Base-by-base conservation (phyloP, 257 asterid genomes). In the Solanum lycopersicoides region DNA sequence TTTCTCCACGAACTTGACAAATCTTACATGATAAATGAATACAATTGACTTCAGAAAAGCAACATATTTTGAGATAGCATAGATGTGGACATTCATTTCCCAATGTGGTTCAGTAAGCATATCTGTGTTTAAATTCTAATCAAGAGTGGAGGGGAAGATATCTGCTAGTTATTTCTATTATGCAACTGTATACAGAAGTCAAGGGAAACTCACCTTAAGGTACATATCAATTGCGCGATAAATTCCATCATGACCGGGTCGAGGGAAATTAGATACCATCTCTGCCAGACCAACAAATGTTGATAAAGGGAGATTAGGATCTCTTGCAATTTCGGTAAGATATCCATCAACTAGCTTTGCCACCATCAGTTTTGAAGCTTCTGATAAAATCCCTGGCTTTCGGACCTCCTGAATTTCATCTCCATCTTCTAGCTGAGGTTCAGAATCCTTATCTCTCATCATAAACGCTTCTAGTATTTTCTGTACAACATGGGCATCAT, bases 331-430 rank as follows among this genome's bases (percentile, higher is more conserved):
- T 91, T 97, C 99, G 0, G 92, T 93, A 69, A 97, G 98, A 93
- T 97, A 97, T 63, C 93, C 92, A 53, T 97, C 99, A 0, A 97
- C 91, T 12, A 97, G 93, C 91, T 97, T 97, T 18, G 97, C 98
- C 86, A 95, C 99, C 96, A 97, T 97, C 88, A 97, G 94, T 92
- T 95, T 97, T 9, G 99, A 96, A 71, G 99, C 99, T 92, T 97
- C 99, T 3, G 98, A 94, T 50, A 97, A 91, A 79, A 97, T 93
- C 89, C 99, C 98, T 1, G 95, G 98, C 90, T 34, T 93, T 79
- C 91, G 86, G 83, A 92, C 92, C 89, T 92, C 97, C 88, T 89
- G 98, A 90, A 94, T 92, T 88, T 95, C 97, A n/a, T 92, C 89
- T 7, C 87, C 88, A 28, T 93, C 91, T 79, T 91, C 97, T 63